Base-by-base conservation (phyloP, 306 rosid species). In the Vachellia collinsii region DNA sequence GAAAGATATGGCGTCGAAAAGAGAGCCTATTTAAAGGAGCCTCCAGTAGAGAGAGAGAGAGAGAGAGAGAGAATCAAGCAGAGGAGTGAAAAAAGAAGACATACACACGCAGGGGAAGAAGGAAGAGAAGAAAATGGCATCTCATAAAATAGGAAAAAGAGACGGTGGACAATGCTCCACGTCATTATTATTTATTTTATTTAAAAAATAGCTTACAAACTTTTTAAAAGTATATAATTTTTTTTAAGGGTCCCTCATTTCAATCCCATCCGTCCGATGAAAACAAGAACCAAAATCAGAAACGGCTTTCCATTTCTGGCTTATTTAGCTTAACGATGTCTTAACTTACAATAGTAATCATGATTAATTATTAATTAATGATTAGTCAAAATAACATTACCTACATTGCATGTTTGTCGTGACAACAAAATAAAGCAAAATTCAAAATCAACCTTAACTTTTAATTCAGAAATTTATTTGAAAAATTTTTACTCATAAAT, bases 161-260 rank as follows among this genome's bases (percentile, higher is more conserved):
- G 78, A 89, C 89, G 94, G 92, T 79, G 83, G n/a, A 86, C 74
- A 82, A 64, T 67, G 48, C 20, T 75, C 92, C 97, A 92, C 93
- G 92, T 87, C 81, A 58, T 41, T 16, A 25, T 47, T n/a, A 51
- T 20, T 23, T 72, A 39, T 48, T 74, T 7, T 38, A 14, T 20
- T 59, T 23, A 22, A 39, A 48, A 47, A 29, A 4, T 14, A 47
- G 17, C 44, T 12, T 44, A 71, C 14, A 12, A 43, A 0, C 0
- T 44, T 56, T 20, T 9, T 41, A 41, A 36, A 1, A 37, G 38
- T 54, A 4, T 56, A 56, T 56, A 37, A 3, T 8, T 4, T 70
- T 25, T n/a, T 22, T 23, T 59, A 59, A 11, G 77, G 36, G 51
- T n/a, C 78, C 11, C 53, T 44, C 20, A 22, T 23, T 59, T 20